A percentile compares a stretch with the other conserved stretches of the same genome.
Conservation (phyloP, 2,329 filamentous ascomycete genomes). For the Celoporthe dispersa region DNA sequence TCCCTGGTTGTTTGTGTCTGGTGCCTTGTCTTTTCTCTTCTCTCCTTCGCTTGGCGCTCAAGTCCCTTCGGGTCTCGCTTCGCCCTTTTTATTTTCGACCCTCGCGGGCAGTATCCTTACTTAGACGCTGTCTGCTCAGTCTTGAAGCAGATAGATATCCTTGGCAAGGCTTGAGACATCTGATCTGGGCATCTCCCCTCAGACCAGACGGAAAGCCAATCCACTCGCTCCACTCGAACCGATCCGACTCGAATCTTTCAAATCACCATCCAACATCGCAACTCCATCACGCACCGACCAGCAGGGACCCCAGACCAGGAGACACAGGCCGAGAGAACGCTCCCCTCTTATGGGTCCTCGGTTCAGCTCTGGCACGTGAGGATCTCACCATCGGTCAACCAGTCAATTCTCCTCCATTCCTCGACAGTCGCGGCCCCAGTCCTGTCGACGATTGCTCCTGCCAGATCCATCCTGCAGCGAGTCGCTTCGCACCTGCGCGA, state of each 20-base stretch:
- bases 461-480: background rate
- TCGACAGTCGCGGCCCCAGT: constrained; percentile 13
- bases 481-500: background rate
- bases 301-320: background rate
- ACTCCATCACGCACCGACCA: constrained; percentile 7
- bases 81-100: background rate
- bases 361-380: constrained; percentile 28
- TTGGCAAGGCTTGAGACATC: background rate
- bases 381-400: constrained; percentile 18
- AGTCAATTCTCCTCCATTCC: constrained; percentile 22
- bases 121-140: background rate
- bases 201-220: constrained; percentile 15
- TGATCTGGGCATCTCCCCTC: background rate
- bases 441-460: constrained; percentile 12
- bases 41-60: background rate
- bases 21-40: background rate
- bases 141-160: background rate
- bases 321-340: constrained; percentile 15
- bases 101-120: background rate
- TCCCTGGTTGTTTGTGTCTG: background rate
- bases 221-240: constrained; percentile 18
- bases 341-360: constrained; percentile 7
- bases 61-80: background rate
- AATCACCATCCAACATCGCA: background rate
- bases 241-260: constrained; percentile 10